These are phyloP conservation scores for Alloteropsis semialata DNA, from an alignment of 176 grass and related monocot species.

Conservation along the genomic window DNA sequence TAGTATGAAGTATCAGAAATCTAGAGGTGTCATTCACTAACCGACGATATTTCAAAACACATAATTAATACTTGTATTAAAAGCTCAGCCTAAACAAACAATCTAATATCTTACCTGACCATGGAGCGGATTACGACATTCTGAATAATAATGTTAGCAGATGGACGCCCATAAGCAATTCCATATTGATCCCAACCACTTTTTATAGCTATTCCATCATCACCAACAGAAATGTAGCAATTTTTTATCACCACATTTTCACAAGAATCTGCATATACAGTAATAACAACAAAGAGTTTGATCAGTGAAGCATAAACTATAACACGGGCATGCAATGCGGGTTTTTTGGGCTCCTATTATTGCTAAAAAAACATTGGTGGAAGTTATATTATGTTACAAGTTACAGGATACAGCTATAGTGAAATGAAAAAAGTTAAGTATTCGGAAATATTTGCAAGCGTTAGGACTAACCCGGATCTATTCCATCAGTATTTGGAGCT, in stretches of 20 bases:
- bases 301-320: conserved; percentile 17
- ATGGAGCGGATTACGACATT: conserved; percentile 69
- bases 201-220: conserved; percentile 95
- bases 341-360: background rate
- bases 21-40: background rate
- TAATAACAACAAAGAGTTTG: background rate
- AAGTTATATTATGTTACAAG: background rate
- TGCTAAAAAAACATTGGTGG: background rate
- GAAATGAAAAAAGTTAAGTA: background rate
- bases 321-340: background rate
- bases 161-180: conserved; percentile 82
- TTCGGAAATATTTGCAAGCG: background rate
- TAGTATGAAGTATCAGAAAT: background rate
- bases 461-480: conserved; percentile 73
- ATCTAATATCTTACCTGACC: conserved; percentile 58
- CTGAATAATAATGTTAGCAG: conserved; percentile 68
- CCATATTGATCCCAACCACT: conserved; percentile 98
- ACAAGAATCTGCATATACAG: conserved; percentile 71
- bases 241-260: conserved; percentile 78
- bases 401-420: background rate
- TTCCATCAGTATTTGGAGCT: conserved; percentile 97
- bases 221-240: conserved; percentile 89
- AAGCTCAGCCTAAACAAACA: background rate
- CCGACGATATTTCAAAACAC: conserved; percentile 8
- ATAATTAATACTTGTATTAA: background rate